Conservation (phyloP, 768 basidiomycete genomes). For the Rhizopogon sp. region DNA sequence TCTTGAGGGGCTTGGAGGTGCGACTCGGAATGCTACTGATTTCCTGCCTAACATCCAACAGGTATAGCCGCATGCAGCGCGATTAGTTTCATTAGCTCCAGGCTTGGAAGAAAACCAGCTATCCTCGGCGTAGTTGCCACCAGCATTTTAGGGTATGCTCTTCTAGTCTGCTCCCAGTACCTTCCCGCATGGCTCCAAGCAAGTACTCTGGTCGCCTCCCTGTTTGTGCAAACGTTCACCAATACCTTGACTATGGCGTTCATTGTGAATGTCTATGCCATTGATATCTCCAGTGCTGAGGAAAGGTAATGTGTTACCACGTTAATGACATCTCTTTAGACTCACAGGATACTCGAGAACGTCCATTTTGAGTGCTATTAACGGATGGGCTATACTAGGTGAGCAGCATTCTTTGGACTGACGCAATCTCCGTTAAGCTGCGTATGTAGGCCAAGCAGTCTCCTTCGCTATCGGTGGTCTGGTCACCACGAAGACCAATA, state of each 20-base stretch:
- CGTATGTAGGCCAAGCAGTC: conserved; percentile 15
- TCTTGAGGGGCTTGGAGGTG: conserved; percentile 16
- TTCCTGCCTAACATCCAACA: not conserved
- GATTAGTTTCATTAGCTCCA: conserved; percentile 19
- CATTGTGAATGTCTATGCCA: conserved; percentile 22
- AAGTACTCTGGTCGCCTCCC: conserved; percentile 14
- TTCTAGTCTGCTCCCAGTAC: conserved; percentile 14
- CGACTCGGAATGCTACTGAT: not conserved
- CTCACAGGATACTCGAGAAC: conserved; percentile 18
- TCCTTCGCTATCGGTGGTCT: conserved; percentile 26
- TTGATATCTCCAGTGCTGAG: conserved; percentile 21
- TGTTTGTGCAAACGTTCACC: conserved; percentile 13
- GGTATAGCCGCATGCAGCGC: conserved; percentile 19
- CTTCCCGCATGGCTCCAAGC: conserved; percentile 9
- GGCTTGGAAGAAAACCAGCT: conserved; percentile 20
- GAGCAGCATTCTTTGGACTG: not conserved
- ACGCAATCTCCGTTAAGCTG: not conserved
- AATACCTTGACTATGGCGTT: conserved; percentile 8
- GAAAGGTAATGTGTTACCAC: conserved; percentile 11
- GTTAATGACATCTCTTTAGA: not conserved
- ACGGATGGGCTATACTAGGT: conserved; percentile 28
- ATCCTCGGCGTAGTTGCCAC: conserved; percentile 9
- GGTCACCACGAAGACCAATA: conserved; percentile 20
- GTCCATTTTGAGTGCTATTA: conserved; percentile 16
- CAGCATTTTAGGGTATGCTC: conserved; percentile 7